Base-by-base conservation (phyloP, 768 basidiomycete genomes). In the Tephrocybe sp. region DNA sequence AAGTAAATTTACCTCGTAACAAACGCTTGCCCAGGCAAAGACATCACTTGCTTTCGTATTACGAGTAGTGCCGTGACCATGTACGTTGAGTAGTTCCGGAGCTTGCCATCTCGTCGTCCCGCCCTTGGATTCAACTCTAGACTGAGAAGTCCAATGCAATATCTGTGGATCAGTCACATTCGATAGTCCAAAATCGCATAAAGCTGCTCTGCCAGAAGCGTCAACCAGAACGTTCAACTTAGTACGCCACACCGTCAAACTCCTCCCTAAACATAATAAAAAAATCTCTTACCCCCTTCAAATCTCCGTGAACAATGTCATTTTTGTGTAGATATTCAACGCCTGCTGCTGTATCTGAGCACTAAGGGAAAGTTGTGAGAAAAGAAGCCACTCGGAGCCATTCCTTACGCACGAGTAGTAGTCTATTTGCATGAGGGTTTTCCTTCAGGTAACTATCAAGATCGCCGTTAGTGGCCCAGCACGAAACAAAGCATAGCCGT, bases 271-370 rank as follows among this genome's bases (percentile, higher is more conserved):
- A 39, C 5, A 40, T 32, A 7, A 1, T 4, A 34, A 20, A 8
- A 59, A n/a, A n/a, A 7, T 26, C 7, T 3, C 60, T 50, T 45
- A 73, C 74, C 19, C 71, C 71, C 49, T 72, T 74, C 14, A 78
- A 62, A 45, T 78, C 74, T 1, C 75, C 75, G 44, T 74, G 77
- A n/a, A 75, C 62, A 22, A 78, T 64, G 5, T 61, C 53, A 42
- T 61, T 57, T 12, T 55, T 57, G 49, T 70, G 70, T 22, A 72
- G 57, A 54, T 70, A 69, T 1, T 56, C 42, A 4, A 72, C 49
- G 1, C 70, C 71, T 35, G 49, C 39, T 1, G 66, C 66, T 13
- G 69, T 60, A 39, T 70, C 71, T 5, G 52, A 54, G 14, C 63
- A 33, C 69, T 69, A 20, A 13, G 17, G n/a, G 69, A 14, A 65